These are phyloP conservation scores for Coemansia sp. DNA, from an alignment of 192 early-diverging fungal genomes.

Conservation along the genomic window DNA sequence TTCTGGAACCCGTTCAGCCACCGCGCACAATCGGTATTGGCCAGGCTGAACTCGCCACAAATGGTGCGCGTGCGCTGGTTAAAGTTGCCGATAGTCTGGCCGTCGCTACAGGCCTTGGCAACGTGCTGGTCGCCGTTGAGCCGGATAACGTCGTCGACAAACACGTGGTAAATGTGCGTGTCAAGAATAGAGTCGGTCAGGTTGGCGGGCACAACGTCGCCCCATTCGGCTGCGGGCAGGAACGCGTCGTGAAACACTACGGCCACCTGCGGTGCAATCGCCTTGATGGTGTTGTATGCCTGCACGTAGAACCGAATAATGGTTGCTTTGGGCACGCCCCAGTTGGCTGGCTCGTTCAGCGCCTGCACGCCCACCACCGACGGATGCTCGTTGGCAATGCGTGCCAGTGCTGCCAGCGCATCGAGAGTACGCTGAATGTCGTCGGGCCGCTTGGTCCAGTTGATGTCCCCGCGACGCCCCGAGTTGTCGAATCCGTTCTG, in stretches of 20 bases:
- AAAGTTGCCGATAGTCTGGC: slow-evolving; percentile 30
- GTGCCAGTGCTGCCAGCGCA: slow-evolving; percentile 26
- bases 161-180: slow-evolving; percentile 54
- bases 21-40: slow-evolving; percentile 66
- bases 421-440: slow-evolving; percentile 31
- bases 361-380: slow-evolving; percentile 37
- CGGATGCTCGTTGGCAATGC: slow-evolving; percentile 32
- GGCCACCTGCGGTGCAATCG: slow-evolving; percentile 25
- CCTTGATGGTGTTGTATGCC: slow-evolving; percentile 25
- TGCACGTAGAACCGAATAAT: slow-evolving; percentile 37
- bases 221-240: slow-evolving; percentile 38
- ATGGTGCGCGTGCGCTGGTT: slow-evolving; percentile 50
- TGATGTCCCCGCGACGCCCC: slow-evolving; percentile 40
- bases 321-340: slow-evolving; percentile 34
- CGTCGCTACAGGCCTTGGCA: slow-evolving; percentile 24
- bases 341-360: slow-evolving; percentile 54
- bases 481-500: slow-evolving; percentile 65
- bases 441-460: slow-evolving; percentile 25
- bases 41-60: slow-evolving; percentile 70
- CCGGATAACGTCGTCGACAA: slow-evolving; percentile 24
- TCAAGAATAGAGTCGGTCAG: slow-evolving; percentile 38
- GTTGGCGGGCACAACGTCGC: slow-evolving; percentile 22
- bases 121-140: slow-evolving; percentile 28
- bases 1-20: slow-evolving; percentile 64
- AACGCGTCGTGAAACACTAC: slow-evolving; percentile 49